phyloP scores from a whole-genome alignment of 306 rosid genomes.

The Ziziphus jujuba region DNA sequence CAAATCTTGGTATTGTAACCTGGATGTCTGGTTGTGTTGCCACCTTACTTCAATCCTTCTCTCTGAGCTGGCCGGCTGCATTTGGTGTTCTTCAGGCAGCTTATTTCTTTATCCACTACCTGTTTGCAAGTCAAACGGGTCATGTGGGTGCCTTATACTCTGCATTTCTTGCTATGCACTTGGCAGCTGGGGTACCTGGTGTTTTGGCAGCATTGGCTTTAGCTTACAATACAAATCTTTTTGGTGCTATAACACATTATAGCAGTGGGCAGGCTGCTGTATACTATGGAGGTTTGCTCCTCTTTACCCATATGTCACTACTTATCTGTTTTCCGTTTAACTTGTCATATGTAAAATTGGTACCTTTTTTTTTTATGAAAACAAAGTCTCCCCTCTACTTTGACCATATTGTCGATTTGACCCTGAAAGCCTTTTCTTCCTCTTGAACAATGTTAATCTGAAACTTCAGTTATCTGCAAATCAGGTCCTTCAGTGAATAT shows the following conservation, averaged over 20 bases:
- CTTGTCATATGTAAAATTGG: no score
- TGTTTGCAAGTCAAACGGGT: conserved; percentile 96
- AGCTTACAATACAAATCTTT: conserved; percentile 86
- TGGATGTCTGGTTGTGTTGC: conserved; percentile 91
- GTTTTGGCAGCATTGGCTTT: conserved; percentile 74
- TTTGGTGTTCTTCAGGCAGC: conserved; percentile 81
- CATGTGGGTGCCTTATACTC: conserved; percentile 93
- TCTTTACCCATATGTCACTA: not conserved
- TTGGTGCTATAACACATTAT: conserved; percentile 90
- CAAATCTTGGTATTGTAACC: conserved; percentile 72
- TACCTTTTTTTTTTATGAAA: no score
- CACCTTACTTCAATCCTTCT: conserved; percentile 48
- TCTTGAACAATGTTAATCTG: no score
- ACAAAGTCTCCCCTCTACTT: no score
- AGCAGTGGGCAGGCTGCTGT: conserved; percentile 98
- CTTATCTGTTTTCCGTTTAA: no score
- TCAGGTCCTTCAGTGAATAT: no score
- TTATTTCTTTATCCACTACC: conserved; percentile 89
- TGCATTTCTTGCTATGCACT: conserved; percentile 90
- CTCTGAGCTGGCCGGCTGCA: conserved; percentile 86
- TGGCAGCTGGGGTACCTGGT: conserved; percentile 93
- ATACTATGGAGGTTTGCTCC: conserved; percentile 84
- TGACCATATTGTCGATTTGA: no score
- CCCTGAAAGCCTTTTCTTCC: no score
- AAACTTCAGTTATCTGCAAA: no score